Percentiles rank a stretch among this genome's conserved stretches.
Evolutionary conservation across 176 grass and related monocot genomes (phyloP).

Genomic region (Phyllostachys edulis): DNA sequence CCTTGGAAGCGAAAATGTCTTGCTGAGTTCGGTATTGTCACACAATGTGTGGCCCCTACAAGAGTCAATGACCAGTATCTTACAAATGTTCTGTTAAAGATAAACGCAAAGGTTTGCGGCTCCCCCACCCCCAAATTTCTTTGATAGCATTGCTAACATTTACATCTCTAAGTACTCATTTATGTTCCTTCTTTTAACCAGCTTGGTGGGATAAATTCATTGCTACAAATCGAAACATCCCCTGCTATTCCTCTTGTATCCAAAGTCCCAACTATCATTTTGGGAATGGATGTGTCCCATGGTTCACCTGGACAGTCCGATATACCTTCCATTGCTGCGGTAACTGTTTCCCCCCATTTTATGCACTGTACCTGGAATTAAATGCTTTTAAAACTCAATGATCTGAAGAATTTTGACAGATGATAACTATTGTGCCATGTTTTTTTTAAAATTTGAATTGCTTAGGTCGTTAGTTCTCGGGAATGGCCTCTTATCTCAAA

Average conservation of each 20-base stretch:
- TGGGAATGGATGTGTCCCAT: conserved; percentile 88
- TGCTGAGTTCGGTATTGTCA: conserved; percentile 85
- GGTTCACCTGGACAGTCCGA: conserved; percentile 86
- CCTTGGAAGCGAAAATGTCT: conserved; percentile 96
- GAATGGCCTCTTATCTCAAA: conserved; percentile 85
- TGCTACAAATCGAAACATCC: conserved; percentile 56
- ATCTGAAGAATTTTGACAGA: not conserved
- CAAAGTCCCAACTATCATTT: conserved; percentile 63
- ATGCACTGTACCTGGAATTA: not conserved
- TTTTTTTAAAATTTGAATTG: not conserved
- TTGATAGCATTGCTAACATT: not conserved
- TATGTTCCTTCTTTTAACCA: conserved; percentile 7
- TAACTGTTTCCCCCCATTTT: conserved; percentile 19
- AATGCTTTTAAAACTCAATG: not conserved
- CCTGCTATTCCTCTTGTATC: conserved; percentile 69
- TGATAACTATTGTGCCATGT: not conserved
- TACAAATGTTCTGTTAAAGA: no score
- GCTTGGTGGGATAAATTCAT: conserved; percentile 82
- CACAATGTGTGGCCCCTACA: conserved; percentile 84
- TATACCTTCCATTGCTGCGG: conserved; percentile 82
- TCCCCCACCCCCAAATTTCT: not conserved
- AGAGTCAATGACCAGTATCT: conserved; percentile 93
- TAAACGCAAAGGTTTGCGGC: no score
- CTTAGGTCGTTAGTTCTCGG: conserved; percentile 84
- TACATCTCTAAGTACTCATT: not conserved